Percentiles rank a stretch among this genome's conserved stretches.
These are phyloP conservation scores for Hemisphaericaspora xylanilytica DNA, from an alignment of 1,139 yeast genomes.

Conservation along the genomic window DNA sequence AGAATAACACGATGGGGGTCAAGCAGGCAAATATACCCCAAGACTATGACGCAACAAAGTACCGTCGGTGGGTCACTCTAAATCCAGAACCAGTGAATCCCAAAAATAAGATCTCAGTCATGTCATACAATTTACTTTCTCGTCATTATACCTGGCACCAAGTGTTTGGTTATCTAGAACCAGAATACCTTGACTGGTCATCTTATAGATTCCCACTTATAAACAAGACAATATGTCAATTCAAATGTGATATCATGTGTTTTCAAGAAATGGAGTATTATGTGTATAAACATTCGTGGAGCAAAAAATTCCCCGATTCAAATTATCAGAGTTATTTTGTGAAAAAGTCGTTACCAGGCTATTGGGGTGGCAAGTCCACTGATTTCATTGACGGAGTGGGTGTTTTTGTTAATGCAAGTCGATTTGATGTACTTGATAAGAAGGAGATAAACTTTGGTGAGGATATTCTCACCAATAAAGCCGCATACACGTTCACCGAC, in stretches of 20 bases:
- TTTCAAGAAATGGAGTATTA: slow-evolving; percentile 57
- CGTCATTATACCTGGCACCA: slow-evolving; percentile 59
- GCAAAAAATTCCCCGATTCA: slow-evolving; percentile 21
- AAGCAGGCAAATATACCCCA: slow-evolving; percentile 5
- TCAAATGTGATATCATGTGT: slow-evolving; percentile 56
- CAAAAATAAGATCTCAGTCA: slow-evolving; percentile 25
- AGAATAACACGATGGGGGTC: slow-evolving; percentile 4
- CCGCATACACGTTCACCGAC: slow-evolving; percentile 33
- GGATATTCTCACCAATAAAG: slow-evolving; percentile 24
- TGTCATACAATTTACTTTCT: slow-evolving; percentile 53
- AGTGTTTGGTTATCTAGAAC: slow-evolving; percentile 50
- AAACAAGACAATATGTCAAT: slow-evolving; percentile 34
- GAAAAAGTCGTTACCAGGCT: slow-evolving; percentile 47
- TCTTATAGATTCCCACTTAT: slow-evolving; percentile 43
- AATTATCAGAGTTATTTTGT: slow-evolving; percentile 47
- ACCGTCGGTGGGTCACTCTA: slow-evolving; percentile 22
- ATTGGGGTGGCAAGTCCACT: slow-evolving; percentile 43
- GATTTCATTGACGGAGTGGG: slow-evolving; percentile 59
- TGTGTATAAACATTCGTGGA: slow-evolving; percentile 48
- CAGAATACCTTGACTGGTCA: slow-evolving; percentile 44
- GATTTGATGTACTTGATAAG: slow-evolving; percentile 45
- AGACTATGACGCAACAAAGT: slow-evolving; percentile 23
- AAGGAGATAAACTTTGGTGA: slow-evolving; percentile 44
- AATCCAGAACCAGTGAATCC: slow-evolving; percentile 6
- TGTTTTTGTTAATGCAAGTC: slow-evolving; percentile 44